Conservation (phyloP, 441 rosid species). For the Rhodomyrtus psidioides region DNA sequence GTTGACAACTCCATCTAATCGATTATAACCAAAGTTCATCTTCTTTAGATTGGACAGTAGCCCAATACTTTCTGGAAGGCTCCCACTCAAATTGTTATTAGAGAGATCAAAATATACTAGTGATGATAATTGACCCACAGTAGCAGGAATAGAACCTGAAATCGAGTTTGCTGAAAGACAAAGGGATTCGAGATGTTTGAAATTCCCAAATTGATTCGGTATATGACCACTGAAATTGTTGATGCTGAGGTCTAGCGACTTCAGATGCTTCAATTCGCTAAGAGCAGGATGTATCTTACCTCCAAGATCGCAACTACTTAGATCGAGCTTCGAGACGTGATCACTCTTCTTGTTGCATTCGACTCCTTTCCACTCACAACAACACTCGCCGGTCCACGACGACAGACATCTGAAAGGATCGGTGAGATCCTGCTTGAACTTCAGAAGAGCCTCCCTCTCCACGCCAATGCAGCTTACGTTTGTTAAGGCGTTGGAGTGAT, state of each 20-base stretch:
- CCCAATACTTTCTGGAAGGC: not conserved
- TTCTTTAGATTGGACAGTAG: not conserved
- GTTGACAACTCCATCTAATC: not conserved
- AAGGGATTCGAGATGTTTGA: not conserved
- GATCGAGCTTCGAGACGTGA: not conserved
- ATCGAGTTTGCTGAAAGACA: not conserved
- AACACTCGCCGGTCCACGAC: not conserved
- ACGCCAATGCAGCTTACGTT: not conserved
- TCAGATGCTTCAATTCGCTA: not conserved
- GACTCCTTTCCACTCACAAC: not conserved
- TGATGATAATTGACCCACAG: not conserved
- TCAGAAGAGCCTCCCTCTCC: not conserved
- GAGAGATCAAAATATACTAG: not conserved
- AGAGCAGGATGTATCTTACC: not conserved
- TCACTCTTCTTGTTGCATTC: not conserved
- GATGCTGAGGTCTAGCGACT: not conserved
- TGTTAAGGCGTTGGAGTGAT: not conserved
- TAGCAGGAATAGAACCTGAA: not conserved
- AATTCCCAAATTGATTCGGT: not conserved
- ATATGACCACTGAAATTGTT: not conserved
- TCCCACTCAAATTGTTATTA: not conserved
- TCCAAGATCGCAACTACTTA: rapidly evolving
- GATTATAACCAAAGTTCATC: not conserved
- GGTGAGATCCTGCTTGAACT: not conserved
- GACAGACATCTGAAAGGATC: not conserved